A percentile compares a stretch with the other conserved stretches of the same genome.
Conservation (phyloP, 352 stramenopile genomes). For the Pythium folliculosum region DNA sequence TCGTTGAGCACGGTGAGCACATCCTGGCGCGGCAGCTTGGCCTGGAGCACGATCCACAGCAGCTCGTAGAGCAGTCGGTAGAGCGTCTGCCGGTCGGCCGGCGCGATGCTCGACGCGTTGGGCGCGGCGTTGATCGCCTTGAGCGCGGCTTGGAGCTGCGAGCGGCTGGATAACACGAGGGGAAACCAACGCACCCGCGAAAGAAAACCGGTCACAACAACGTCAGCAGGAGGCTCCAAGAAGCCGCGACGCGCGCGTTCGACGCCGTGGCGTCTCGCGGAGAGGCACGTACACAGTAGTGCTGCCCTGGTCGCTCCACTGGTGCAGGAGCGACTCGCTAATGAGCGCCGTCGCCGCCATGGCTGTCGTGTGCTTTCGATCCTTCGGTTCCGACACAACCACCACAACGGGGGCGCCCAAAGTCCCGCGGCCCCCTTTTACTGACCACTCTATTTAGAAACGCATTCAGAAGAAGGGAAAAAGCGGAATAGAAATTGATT, state of each 20-base stretch:
- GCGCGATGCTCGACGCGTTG: conserved; percentile 24
- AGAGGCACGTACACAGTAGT: conserved; percentile 48
- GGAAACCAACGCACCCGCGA: neutral
- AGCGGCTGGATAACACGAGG: conserved; percentile 29
- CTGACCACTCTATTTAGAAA: conserved; percentile 14
- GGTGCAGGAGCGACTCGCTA: conserved; percentile 54
- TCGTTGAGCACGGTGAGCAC: conserved; percentile 74
- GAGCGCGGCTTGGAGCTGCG: conserved; percentile 43
- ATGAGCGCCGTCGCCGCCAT: conserved; percentile 44
- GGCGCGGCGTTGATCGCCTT: conserved; percentile 34
- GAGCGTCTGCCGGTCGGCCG: conserved; percentile 30
- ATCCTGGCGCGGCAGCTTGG: conserved; percentile 72
- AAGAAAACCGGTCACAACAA: conserved; percentile 5
- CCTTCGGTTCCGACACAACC: conserved; percentile 22
- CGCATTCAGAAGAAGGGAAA: neutral
- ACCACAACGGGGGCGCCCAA: conserved; percentile 13
- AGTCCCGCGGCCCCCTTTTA: conserved; percentile 16
- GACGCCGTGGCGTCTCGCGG: neutral
- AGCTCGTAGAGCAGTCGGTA: conserved; percentile 79
- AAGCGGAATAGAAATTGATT: conserved; percentile 16
- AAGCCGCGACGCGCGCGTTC: neutral
- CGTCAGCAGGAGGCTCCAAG: conserved; percentile 13
- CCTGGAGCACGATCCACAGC: conserved; percentile 69
- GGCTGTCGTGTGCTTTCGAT: conserved; percentile 11
- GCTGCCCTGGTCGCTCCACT: conserved; percentile 65